phyloP scores from a whole-genome alignment of 164 flowering plant species.

The Macadamia integrifolia region DNA sequence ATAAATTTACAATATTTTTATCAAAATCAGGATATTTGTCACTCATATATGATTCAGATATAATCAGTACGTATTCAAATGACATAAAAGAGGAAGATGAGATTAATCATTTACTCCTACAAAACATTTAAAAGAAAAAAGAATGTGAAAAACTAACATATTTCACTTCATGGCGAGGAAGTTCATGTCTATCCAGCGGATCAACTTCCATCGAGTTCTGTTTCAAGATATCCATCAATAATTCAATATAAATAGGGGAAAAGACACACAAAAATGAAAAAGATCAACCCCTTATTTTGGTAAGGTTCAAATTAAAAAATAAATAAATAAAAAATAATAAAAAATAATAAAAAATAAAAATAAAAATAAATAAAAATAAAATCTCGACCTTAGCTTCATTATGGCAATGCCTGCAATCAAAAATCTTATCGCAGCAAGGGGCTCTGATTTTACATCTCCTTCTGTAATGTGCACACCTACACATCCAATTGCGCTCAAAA shows the following conservation, averaged over 20 bases:
- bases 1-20: not conserved
- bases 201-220: conserved; percentile 63
- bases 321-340: not conserved
- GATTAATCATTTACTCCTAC: not conserved
- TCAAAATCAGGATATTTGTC: not conserved
- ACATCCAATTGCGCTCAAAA: not conserved
- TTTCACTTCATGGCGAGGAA: conserved; percentile 68
- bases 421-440: conserved; percentile 81
- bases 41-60: too few relatives aligned
- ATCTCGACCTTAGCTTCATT: conserved; percentile 70
- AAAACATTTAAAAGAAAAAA: not conserved
- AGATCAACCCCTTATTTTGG: too few relatives aligned
- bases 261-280: not conserved
- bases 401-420: conserved; percentile 93
- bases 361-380: not conserved
- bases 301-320: too few relatives aligned
- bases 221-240: conserved; percentile 1
- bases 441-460: conserved; percentile 86
- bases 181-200: conserved; percentile 58
- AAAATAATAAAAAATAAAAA: not conserved
- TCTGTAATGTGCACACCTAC: conserved; percentile 73
- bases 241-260: conserved; percentile 1
- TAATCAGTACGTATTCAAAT: too few relatives aligned
- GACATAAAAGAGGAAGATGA: too few relatives aligned
- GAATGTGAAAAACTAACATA: conserved; percentile 35